Evolutionary conservation across 2,329 filamentous ascomycete species (phyloP), one percentile per base, ranked within the genome.

Genomic region (Fusarium sp.): DNA sequence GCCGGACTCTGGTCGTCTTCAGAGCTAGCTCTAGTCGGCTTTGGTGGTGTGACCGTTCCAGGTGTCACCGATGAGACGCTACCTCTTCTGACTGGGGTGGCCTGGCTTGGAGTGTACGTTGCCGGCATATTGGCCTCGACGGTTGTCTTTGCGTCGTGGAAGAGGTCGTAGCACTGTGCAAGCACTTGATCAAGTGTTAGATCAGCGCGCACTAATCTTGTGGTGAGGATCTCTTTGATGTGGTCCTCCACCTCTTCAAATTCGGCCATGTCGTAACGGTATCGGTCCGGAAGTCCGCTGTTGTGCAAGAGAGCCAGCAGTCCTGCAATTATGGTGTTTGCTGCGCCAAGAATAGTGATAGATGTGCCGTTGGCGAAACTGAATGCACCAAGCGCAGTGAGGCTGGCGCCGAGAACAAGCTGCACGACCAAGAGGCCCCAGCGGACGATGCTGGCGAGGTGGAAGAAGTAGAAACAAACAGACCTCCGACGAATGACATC

Each of bases 241-340:
- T 85, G 82, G 67, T 88, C 86, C 72, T 89, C 87, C 31, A 89
- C 80, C 42, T 84, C 82, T 62, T 83, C 82, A 74, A 88, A 89
- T 75, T 89, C 86, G 31, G 84, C 82, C 72, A 84, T 84, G 74
- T 89, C 83, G 59, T 84, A 84, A 31, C 87, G 83, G 71, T 88
- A 88, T 9, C 87, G 80, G 69, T 88, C 86, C 3, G 87, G 87
- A 20, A 89, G 76, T 1, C 87, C 87, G 67, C 86, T 88, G 75
- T 89, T 89, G 78, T 89, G 87, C 66, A 89, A 74, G 18, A 89
- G 80, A 4, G 86, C 87, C 6, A 89, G 81, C 8, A 89, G 75
- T 2, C 87, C 87, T 9, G 87, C 85, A 45, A 85, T 81, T 64
- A 87, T 78, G 0, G 87, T 89, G 76, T 88, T 89, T 66, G 84